Evolutionary conservation across 352 stramenopile species (phyloP), one percentile per base, ranked within the genome.

Genomic region (Phytopythium delawarense): DNA sequence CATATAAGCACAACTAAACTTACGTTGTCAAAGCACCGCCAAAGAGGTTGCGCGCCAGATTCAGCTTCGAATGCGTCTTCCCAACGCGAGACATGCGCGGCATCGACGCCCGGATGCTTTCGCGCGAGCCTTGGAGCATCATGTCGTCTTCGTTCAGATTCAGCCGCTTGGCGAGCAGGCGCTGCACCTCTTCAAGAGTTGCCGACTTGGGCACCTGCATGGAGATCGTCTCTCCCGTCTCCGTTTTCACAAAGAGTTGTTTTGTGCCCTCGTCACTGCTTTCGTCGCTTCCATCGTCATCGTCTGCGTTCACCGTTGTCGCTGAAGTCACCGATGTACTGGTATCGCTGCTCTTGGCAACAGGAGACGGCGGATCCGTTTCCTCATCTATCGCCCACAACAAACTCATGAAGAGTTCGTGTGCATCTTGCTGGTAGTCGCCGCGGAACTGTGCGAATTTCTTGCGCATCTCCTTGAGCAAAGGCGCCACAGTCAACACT

Each of bases 391-490:
- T 83, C n/a, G 76, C 75, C 78, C 79, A 97, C 20, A 99, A 67
- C 11, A 99, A 78, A 62, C 89, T 97, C 9, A 78, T 74, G 12
- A 99, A 86, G 0, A 99, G 66, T 69, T 99, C 98, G 65, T 99
- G 94, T 7, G 94, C 88, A 67, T 99, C 97, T 51, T 99, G 97
- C 77, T 99, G 97, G 49, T 96, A 87, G 65, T 90, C 83, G 3
- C 96, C 96, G n/a, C 78, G 71, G 66, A 99, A 99, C 28, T 93
- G 87, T 7, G 85, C 77, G 69, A 98, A 98, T 35, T 91, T 90
- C 25, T 82, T 85, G 6, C 83, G 77, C 46, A 92, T 75, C 32
- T 81, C 81, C 53, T 82, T 88, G 20, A 92, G 72, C 21, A 92
- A 40, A 15, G 79, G 79, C 15, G 75, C 75, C 8, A 89, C 75